These are phyloP conservation scores for Oryza punctata DNA, from an alignment of 176 grass and related monocot genomes.

Conservation along the genomic window DNA sequence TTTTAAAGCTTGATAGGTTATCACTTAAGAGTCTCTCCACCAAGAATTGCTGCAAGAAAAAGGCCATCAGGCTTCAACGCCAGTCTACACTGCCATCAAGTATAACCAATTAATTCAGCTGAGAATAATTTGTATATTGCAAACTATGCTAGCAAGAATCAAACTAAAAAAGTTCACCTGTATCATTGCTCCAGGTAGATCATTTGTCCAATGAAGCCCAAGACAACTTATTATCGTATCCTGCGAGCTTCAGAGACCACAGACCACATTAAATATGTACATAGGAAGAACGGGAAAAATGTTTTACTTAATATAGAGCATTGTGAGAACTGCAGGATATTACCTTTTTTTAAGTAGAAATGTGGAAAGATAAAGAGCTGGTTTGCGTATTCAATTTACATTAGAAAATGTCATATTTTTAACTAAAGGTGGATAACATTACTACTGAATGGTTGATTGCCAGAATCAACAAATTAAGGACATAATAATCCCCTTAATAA, in stretches of 20 bases:
- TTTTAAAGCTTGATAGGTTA: slow-evolving; percentile 25
- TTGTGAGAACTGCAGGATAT: neutral
- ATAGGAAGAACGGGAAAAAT: neutral
- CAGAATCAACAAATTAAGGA: neutral
- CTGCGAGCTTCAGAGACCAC: slow-evolving; percentile 68
- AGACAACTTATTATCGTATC: slow-evolving; percentile 92
- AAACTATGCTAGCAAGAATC: slow-evolving; percentile 4
- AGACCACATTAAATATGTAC: slow-evolving; percentile 10
- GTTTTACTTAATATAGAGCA: neutral
- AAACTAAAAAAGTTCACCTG: slow-evolving; percentile 48
- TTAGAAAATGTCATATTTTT: neutral
- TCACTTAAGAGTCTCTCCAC: slow-evolving; percentile 92
- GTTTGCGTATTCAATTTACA: neutral
- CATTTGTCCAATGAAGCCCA: slow-evolving; percentile 99
- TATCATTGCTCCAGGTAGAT: slow-evolving; percentile 97
- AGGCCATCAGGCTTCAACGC: slow-evolving; percentile 88
- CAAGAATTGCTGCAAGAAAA: slow-evolving; percentile 91
- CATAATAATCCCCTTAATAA: neutral
- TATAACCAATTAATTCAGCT: slow-evolving; percentile 11
- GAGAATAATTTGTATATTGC: neutral
- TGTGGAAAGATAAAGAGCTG: neutral
- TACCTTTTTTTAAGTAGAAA: neutral
- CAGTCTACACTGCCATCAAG: slow-evolving; percentile 73
- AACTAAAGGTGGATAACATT: neutral
- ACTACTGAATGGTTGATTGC: neutral